These are phyloP conservation scores for Pisolithus thermaeus DNA, from an alignment of 1,284 basidiomycete genomes.

Conservation along the genomic window DNA sequence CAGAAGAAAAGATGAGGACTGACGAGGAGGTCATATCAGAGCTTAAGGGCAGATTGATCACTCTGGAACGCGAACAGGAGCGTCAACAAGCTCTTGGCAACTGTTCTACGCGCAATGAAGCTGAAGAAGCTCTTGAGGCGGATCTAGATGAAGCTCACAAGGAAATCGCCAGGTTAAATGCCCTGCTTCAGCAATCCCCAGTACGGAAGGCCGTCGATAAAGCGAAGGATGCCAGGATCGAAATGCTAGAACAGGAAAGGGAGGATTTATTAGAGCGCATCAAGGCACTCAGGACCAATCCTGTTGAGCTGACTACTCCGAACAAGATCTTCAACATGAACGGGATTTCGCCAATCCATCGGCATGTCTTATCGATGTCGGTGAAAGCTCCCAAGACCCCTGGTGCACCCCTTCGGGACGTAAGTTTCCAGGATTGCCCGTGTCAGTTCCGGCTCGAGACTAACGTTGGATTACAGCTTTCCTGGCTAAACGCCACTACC, in stretches of 20 bases:
- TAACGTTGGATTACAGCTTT: conserved; percentile 40
- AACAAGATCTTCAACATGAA: conserved; percentile 46
- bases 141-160: conserved; percentile 77
- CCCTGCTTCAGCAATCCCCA: conserved; percentile 67
- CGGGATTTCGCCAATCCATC: conserved; percentile 65
- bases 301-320: conserved; percentile 50
- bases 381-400: conserved; percentile 68
- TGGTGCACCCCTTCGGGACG: conserved; percentile 70
- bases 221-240: conserved; percentile 67
- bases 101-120: conserved; percentile 41
- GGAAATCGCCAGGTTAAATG: conserved; percentile 72
- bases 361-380: conserved; percentile 63
- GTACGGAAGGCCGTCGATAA: conserved; percentile 68
- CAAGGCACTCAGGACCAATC: conserved; percentile 45
- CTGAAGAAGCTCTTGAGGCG: conserved; percentile 61
- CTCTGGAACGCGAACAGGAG: conserved; percentile 57
- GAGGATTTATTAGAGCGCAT: conserved; percentile 69
- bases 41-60: conserved; percentile 46
- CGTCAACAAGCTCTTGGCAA: conserved; percentile 35
- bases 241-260: conserved; percentile 69
- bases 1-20: conserved; percentile 56
- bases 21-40: conserved; percentile 53
- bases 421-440: conserved; percentile 31
- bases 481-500: conserved; percentile 61
- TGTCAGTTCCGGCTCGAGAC: neutral